phyloP scores from a whole-genome alignment of 306 rosid species.

The Cicer cuneatum region DNA sequence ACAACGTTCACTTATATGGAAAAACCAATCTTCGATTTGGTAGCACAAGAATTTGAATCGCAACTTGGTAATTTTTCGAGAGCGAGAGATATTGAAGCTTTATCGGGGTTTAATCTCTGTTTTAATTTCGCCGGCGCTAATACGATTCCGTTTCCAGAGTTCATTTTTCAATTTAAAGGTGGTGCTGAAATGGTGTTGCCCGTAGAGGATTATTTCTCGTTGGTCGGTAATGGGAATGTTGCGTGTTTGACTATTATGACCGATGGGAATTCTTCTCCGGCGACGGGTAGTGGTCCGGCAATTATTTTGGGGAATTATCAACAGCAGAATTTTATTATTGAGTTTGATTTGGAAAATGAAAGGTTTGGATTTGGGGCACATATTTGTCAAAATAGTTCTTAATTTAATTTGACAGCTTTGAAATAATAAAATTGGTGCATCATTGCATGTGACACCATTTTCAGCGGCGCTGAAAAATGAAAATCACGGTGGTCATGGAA shows the following conservation, averaged over 20 bases:
- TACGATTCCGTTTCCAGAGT: slow-evolving; percentile 56
- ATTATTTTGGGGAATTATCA: slow-evolving; percentile 77
- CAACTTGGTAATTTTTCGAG: slow-evolving; percentile 66
- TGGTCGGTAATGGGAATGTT: slow-evolving; percentile 46
- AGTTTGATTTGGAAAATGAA: slow-evolving; percentile 72
- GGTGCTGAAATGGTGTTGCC: slow-evolving; percentile 83
- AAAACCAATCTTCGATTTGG: slow-evolving; percentile 54
- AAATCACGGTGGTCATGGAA: slow-evolving; percentile 3
- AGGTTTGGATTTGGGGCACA: slow-evolving; percentile 70
- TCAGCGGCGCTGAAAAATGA: neutral
- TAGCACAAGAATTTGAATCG: slow-evolving; percentile 58
- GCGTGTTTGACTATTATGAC: slow-evolving; percentile 71
- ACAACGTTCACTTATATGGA: slow-evolving; percentile 86
- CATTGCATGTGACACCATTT: neutral
- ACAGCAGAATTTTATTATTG: slow-evolving; percentile 79
- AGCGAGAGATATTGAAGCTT: slow-evolving; percentile 58
- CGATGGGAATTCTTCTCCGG: slow-evolving; percentile 41
- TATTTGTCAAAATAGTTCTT: slow-evolving; percentile 48
- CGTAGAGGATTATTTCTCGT: slow-evolving; percentile 61
- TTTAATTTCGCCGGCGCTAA: slow-evolving; percentile 52
- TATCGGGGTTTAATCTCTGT: slow-evolving; percentile 74
- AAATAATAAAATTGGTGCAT: neutral
- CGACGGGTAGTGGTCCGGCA: slow-evolving; percentile 62
- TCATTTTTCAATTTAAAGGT: slow-evolving; percentile 74
- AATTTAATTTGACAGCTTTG: slow-evolving; percentile 3